Conservation (phyloP, 495 filamentous ascomycete species). For the Penicillium pulvis region DNA sequence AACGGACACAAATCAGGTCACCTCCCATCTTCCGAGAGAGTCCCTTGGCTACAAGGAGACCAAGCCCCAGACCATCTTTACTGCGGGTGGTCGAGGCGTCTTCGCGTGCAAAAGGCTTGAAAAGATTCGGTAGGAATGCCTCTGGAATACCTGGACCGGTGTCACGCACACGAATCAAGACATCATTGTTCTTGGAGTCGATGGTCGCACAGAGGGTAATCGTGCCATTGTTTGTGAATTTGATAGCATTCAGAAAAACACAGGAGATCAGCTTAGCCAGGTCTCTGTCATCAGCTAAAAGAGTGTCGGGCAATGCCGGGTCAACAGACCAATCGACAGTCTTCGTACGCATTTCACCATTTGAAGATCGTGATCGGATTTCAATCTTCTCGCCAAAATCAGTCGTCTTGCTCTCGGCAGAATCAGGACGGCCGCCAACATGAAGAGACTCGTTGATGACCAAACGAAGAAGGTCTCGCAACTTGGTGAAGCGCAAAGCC, state of each 20-base stretch:
- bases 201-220: constrained; percentile 61
- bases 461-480: constrained; percentile 66
- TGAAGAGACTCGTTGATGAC: constrained; percentile 72
- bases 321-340: constrained; percentile 71
- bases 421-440: constrained; percentile 74
- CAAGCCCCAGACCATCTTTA: constrained; percentile 73
- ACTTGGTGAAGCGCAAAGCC: constrained; percentile 58
- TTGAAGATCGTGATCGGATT: constrained; percentile 59
- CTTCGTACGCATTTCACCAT: constrained; percentile 59
- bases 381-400: constrained; percentile 68
- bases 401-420: constrained; percentile 59
- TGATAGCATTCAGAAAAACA: constrained; percentile 76
- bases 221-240: constrained; percentile 73
- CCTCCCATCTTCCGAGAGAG: constrained; percentile 75
- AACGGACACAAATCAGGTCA: constrained; percentile 68
- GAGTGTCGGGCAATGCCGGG: constrained; percentile 61
- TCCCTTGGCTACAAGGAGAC: constrained; percentile 75
- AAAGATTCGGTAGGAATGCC: constrained; percentile 69
- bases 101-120: constrained; percentile 73
- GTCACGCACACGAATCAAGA: constrained; percentile 65
- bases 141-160: constrained; percentile 73
- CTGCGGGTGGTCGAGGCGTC: constrained; percentile 72
- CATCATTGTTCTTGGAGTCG: constrained; percentile 52
- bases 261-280: constrained; percentile 75
- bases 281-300: constrained; percentile 71